These are phyloP conservation scores for Microsporum audouinii DNA, from an alignment of 2,329 filamentous ascomycete genomes.

Conservation along the genomic window DNA sequence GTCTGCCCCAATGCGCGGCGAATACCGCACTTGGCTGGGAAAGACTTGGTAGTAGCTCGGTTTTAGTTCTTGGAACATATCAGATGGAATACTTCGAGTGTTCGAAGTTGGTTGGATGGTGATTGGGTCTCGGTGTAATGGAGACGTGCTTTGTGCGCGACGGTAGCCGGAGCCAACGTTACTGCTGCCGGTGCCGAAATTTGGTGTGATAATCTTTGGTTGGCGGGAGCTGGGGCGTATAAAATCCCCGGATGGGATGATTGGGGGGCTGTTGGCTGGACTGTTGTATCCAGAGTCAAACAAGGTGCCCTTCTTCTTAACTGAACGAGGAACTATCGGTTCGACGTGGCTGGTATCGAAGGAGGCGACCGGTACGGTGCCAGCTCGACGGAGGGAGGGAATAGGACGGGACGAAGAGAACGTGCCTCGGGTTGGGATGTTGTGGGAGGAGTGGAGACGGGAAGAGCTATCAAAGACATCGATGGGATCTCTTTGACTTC, in stretches of 20 bases:
- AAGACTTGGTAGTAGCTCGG: constrained; percentile 1
- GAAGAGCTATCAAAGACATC: constrained; percentile 25
- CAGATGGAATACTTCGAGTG: neutral
- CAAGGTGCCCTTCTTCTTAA: constrained; percentile 16
- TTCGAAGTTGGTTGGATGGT: neutral
- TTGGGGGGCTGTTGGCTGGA: constrained; percentile 28
- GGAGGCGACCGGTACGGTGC: constrained; percentile 21
- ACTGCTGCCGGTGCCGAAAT: constrained; percentile 21
- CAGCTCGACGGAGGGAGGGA: constrained; percentile 21
- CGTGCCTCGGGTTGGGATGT: constrained; percentile 18
- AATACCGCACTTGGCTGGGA: neutral
- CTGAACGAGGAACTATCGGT: constrained; percentile 21
- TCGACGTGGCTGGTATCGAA: constrained; percentile 20
- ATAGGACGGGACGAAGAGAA: constrained; percentile 23
- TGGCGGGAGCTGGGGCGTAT: constrained; percentile 23
- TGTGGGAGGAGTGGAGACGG: constrained; percentile 21
- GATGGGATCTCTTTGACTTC: constrained; percentile 12
- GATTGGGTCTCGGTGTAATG: neutral
- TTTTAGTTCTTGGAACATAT: constrained; percentile 2
- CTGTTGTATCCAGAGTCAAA: constrained; percentile 38
- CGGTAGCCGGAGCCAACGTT: constrained; percentile 24
- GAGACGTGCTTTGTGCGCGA: constrained; percentile 13
- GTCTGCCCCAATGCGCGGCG: neutral
- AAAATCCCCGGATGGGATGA: constrained; percentile 26
- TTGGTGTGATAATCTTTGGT: constrained; percentile 24